These are phyloP conservation scores for Coemansia sp. DNA, from an alignment of 192 early-diverging fungal genomes.

Conservation along the genomic window DNA sequence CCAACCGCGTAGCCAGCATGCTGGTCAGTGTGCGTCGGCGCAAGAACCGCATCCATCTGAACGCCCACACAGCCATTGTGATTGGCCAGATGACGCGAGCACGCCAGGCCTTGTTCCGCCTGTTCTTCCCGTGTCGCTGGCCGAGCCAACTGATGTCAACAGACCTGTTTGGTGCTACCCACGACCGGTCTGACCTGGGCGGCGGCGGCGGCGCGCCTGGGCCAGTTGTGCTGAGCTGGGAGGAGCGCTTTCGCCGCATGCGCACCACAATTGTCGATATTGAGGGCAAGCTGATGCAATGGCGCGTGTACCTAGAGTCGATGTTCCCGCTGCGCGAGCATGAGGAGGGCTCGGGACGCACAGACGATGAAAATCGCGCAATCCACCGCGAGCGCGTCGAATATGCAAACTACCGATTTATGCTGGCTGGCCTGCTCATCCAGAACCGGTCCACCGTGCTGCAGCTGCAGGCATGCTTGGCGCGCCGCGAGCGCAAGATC, in stretches of 20 bases:
- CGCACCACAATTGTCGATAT: slow-evolving; percentile 37
- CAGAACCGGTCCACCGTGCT: slow-evolving; percentile 48
- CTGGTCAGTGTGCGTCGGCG: slow-evolving; percentile 49
- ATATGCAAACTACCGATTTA: slow-evolving; percentile 52
- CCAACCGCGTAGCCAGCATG: slow-evolving; percentile 49
- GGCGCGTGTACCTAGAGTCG: slow-evolving; percentile 51
- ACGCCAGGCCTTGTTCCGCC: slow-evolving; percentile 46
- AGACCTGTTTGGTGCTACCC: slow-evolving; percentile 15
- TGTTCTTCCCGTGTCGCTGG: slow-evolving; percentile 54
- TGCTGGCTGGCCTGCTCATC: slow-evolving; percentile 42
- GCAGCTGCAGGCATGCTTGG: slow-evolving; percentile 53
- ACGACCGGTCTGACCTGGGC: slow-evolving; percentile 27
- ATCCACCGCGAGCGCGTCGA: slow-evolving; percentile 45
- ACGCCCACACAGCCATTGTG: slow-evolving; percentile 47
- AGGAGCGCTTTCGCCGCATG: slow-evolving; percentile 51
- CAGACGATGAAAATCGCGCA: slow-evolving; percentile 26
- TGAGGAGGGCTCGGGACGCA: slow-evolving; percentile 39
- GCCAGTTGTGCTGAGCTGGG: slow-evolving; percentile 48
- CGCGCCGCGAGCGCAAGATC: slow-evolving; percentile 50
- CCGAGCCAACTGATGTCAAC: slow-evolving; percentile 50
- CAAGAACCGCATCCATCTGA: slow-evolving; percentile 52
- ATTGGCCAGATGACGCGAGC: slow-evolving; percentile 51
- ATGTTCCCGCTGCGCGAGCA: slow-evolving; percentile 53
- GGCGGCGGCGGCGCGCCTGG: slow-evolving; percentile 44
- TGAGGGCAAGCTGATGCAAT: slow-evolving; percentile 52